Percentiles rank a stretch among this genome's conserved stretches.
Conservation (phyloP, 2,329 filamentous ascomycete genomes). For the Exophiala bonariae region DNA sequence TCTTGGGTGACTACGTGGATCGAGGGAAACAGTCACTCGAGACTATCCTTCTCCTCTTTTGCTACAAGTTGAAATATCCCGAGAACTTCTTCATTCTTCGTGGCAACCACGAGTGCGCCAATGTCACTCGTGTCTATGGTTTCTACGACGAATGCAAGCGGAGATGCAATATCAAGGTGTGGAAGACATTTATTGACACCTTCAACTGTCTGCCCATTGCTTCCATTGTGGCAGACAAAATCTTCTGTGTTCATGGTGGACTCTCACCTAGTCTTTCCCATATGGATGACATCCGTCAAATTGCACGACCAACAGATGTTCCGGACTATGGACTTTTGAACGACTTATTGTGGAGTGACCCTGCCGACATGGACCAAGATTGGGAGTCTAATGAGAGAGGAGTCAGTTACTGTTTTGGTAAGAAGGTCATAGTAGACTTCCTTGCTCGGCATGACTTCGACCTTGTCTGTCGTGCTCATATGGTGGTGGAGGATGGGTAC, state of each 20-base stretch:
- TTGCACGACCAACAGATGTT: conserved; percentile 92
- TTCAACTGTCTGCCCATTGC: conserved; percentile 96
- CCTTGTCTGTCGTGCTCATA: conserved; percentile 93
- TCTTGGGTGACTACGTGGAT: conserved; percentile 95
- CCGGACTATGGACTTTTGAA: conserved; percentile 95
- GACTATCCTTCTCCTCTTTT: conserved; percentile 87
- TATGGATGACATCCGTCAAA: conserved; percentile 98
- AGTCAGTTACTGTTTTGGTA: conserved; percentile 97
- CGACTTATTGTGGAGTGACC: conserved; percentile 95
- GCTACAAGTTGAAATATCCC: conserved; percentile 96
- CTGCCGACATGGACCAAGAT: conserved; percentile 95
- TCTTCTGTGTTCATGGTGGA: conserved; percentile 95
- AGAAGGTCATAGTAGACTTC: conserved; percentile 97
- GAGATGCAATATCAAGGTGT: conserved; percentile 92
- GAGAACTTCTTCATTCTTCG: conserved; percentile 96
- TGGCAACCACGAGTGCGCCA: conserved; percentile 95
- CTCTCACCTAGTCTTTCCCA: conserved; percentile 88
- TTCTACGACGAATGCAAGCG: conserved; percentile 99
- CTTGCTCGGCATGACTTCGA: conserved; percentile 94
- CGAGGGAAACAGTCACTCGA: conserved; percentile 94
- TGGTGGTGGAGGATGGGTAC: conserved; percentile 99
- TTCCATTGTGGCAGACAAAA: conserved; percentile 94
- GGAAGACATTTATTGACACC: conserved; percentile 96
- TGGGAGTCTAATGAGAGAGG: conserved; percentile 98
- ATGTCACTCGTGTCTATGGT: conserved; percentile 91